Evolutionary conservation across 495 filamentous ascomycete genomes (phyloP).

Genomic region (Tetracladium marchalianum): DNA sequence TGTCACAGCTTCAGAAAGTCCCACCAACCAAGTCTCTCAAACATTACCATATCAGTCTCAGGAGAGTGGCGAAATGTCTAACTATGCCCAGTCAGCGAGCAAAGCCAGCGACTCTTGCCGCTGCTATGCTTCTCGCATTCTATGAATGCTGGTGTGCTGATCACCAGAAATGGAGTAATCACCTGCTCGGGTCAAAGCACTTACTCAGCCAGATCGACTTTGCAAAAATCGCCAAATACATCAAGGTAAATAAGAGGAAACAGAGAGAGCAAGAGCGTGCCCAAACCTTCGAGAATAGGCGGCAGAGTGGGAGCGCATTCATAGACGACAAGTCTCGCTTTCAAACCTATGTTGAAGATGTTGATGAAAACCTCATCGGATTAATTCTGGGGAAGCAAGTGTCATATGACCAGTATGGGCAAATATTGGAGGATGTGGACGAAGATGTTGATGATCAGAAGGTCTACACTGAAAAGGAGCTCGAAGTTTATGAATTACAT

Average conservation of each 20-base stretch:
- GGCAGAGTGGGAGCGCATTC: conserved; percentile 5
- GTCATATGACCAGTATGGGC: conserved; percentile 14
- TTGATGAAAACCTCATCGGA: conserved; percentile 26
- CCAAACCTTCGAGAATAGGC: conserved; percentile 5
- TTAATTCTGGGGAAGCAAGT: conserved; percentile 23
- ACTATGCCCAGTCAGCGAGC: conserved; percentile 60
- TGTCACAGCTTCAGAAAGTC: conserved; percentile 66
- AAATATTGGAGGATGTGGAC: conserved; percentile 7
- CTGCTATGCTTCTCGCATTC: conserved; percentile 78
- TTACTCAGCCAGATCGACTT: conserved; percentile 79
- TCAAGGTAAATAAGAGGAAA: conserved; percentile 42
- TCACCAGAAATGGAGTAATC: conserved; percentile 90
- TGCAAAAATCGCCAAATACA: conserved; percentile 56
- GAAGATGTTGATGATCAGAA: conserved; percentile 1
- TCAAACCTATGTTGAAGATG: conserved; percentile 18
- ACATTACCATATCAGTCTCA: conserved; percentile 83
- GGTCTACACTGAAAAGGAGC: conserved; percentile 55
- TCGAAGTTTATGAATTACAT: conserved; percentile 71
- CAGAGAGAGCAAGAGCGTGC: conserved; percentile 16
- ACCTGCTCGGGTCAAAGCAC: conserved; percentile 75
- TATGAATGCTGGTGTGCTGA: conserved; percentile 95
- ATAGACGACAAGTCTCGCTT: conserved; percentile 19
- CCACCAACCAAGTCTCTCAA: conserved; percentile 72
- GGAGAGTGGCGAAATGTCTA: conserved; percentile 65
- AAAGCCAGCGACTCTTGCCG: conserved; percentile 74